Evolutionary conservation across 2,329 filamentous ascomycete species (phyloP).

Genomic region (Polytolypa hystricis): DNA sequence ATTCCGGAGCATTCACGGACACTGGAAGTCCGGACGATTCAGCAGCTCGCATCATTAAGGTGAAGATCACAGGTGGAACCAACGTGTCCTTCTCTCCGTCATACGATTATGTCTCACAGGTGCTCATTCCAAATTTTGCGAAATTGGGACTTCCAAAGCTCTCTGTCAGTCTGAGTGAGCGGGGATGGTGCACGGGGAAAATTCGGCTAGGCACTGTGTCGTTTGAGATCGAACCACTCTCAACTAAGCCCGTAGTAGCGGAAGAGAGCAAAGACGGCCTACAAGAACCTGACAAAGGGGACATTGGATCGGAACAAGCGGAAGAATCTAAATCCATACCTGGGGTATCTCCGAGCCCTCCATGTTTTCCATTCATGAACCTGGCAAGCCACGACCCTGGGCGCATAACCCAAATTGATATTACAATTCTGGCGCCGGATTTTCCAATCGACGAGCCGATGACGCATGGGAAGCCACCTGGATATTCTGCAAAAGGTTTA

Average conservation of each 20-base stretch:
- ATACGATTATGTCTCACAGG: constrained; percentile 45
- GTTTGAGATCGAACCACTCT: constrained; percentile 38
- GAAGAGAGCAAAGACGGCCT: no score
- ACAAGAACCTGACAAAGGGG: no score
- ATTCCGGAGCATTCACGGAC: constrained; percentile 21
- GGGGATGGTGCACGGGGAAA: constrained; percentile 44
- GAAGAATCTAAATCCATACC: no score
- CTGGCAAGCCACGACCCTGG: constrained; percentile 21
- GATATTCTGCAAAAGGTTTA: neutral
- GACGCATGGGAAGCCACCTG: constrained; percentile 3
- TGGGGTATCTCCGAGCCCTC: no score
- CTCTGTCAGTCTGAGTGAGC: constrained; percentile 29
- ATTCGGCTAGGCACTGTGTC: constrained; percentile 38
- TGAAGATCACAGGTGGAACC: constrained; percentile 47
- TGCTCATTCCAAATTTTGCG: constrained; percentile 43
- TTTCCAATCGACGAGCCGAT: constrained; percentile 4
- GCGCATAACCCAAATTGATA: constrained; percentile 24
- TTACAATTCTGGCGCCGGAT: constrained; percentile 31
- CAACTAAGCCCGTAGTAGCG: neutral
- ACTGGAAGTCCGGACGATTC: constrained; percentile 4
- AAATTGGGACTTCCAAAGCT: constrained; percentile 41
- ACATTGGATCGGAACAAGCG: no score
- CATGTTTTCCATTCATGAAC: constrained; percentile 24
- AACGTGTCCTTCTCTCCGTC: constrained; percentile 46
- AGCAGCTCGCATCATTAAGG: constrained; percentile 15